phyloP scores from a whole-genome alignment of 116 monocot species.

The Cymodocea nodosa region DNA sequence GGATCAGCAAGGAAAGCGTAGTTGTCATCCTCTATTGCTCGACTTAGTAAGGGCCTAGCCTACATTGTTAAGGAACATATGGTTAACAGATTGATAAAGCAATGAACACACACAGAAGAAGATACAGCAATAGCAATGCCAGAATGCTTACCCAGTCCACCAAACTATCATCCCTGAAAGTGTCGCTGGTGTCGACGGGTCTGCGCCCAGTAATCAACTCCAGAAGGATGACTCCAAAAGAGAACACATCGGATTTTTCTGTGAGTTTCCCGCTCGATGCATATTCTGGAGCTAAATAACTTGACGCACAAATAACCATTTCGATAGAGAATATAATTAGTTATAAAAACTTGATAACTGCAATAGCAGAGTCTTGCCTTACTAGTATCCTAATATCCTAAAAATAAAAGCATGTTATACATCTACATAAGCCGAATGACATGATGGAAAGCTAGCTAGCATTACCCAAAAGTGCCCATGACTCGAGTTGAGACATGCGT shows the following conservation, averaged over 20 bases:
- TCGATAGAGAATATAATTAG: too few relatives aligned
- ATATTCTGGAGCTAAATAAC: conserved; percentile 13
- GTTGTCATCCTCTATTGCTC: conserved; percentile 11
- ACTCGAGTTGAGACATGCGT: conserved; percentile 14
- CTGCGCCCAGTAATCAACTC: conserved; percentile 10
- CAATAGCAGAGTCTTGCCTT: too few relatives aligned
- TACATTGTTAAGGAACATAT: neutral
- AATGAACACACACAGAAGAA: too few relatives aligned
- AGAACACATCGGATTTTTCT: conserved; percentile 10
- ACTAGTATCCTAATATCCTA: too few relatives aligned
- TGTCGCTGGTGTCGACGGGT: neutral
- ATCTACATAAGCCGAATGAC: too few relatives aligned
- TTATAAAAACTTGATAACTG: neutral
- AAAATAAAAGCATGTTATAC: too few relatives aligned
- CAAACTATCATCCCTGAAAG: conserved; percentile 12
- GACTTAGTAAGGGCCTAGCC: conserved; percentile 16
- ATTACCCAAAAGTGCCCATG: conserved; percentile 27
- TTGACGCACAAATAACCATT: neutral
- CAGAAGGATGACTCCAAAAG: conserved; percentile 7
- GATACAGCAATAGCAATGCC: neutral
- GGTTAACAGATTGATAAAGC: neutral
- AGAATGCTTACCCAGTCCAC: conserved; percentile 7
- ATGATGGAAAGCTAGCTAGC: too few relatives aligned
- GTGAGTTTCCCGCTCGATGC: conserved; percentile 10
- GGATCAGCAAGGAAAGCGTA: conserved; percentile 9